A percentile compares a stretch with the other conserved stretches of the same genome.
Evolutionary conservation across 2,329 filamentous ascomycete genomes (phyloP).

Genomic region (Fusarium dlaminii): DNA sequence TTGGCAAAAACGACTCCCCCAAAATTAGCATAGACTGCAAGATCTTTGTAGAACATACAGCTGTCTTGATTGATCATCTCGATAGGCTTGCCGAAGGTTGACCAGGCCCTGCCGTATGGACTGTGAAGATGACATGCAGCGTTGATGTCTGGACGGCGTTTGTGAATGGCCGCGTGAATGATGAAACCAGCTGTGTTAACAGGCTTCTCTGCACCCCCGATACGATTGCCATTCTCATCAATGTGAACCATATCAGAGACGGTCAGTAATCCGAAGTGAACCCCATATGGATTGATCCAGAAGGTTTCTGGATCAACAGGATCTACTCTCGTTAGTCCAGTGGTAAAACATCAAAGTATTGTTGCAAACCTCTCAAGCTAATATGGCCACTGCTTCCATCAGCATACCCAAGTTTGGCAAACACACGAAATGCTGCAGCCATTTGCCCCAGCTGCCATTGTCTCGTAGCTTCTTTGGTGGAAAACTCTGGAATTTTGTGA

Average conservation of each 20-base stretch:
- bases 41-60: conserved; percentile 68
- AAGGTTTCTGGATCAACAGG: conserved; percentile 48
- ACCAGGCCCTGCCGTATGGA: conserved; percentile 72
- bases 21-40: conserved; percentile 69
- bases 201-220: conserved; percentile 68
- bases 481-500: conserved; percentile 33
- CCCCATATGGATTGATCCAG: conserved; percentile 67
- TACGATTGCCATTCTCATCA: conserved; percentile 65
- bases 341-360: fast-evolving
- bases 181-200: conserved; percentile 75
- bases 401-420: conserved; percentile 55
- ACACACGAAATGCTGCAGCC: conserved; percentile 58
- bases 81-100: conserved; percentile 66
- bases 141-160: conserved; percentile 68
- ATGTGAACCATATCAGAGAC: conserved; percentile 75
- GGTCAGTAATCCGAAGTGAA: conserved; percentile 72
- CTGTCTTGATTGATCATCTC: conserved; percentile 77
- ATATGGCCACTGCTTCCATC: conserved; percentile 60
- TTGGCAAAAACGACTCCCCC: conserved; percentile 62
- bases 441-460: conserved; percentile 52
- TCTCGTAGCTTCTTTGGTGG: conserved; percentile 36
- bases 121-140: conserved; percentile 75
- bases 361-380: conserved; percentile 45
- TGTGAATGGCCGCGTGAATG: conserved; percentile 73
- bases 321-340: conserved; percentile 38